Percentiles rank a stretch among this genome's conserved stretches.
Evolutionary conservation across 2,329 filamentous ascomycete genomes (phyloP).

Genomic region (Fonsecaea monophora): DNA sequence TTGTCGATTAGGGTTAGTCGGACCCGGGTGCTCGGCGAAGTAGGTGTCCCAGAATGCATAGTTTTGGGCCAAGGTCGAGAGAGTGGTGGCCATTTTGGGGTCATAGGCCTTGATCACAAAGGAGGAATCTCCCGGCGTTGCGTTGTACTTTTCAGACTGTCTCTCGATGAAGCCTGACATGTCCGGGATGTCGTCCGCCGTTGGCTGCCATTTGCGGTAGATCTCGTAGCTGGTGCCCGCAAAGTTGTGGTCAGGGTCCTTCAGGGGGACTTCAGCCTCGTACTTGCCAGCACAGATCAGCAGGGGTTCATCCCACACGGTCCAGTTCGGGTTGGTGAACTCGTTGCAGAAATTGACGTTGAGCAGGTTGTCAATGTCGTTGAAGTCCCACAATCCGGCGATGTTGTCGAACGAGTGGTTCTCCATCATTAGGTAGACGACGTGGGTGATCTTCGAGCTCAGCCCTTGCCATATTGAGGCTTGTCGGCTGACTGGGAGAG

Average conservation of each 20-base stretch:
- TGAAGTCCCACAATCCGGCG: constrained; percentile 32
- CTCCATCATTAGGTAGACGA: constrained; percentile 32
- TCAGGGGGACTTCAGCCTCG: constrained; percentile 30
- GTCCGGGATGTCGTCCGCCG: constrained; percentile 24
- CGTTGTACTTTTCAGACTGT: constrained; percentile 32
- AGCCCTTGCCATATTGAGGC: constrained; percentile 23
- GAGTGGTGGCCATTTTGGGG: constrained; percentile 20
- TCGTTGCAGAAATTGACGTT: constrained; percentile 31
- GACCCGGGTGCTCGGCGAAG: constrained; percentile 31
- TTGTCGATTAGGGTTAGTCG: constrained; percentile 31
- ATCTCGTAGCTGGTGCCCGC: constrained; percentile 33
- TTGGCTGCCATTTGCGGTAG: constrained; percentile 35
- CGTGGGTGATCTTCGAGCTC: constrained; percentile 32
- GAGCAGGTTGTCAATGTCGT: constrained; percentile 30
- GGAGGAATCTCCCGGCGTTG: constrained; percentile 30
- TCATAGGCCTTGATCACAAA: constrained; percentile 35
- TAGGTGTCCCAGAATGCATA: constrained; percentile 33
- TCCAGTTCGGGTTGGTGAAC: constrained; percentile 35
- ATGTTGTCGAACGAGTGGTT: constrained; percentile 34
- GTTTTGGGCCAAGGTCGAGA: constrained; percentile 29
- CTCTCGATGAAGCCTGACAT: constrained; percentile 35
- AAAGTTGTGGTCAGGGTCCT: constrained; percentile 33
- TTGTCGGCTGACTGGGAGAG: constrained; percentile 18
- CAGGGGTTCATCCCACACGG: constrained; percentile 30
- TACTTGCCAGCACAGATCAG: constrained; percentile 30